phyloP scores from a whole-genome alignment of 495 filamentous ascomycete species.

The Geoglossum glabrum region DNA sequence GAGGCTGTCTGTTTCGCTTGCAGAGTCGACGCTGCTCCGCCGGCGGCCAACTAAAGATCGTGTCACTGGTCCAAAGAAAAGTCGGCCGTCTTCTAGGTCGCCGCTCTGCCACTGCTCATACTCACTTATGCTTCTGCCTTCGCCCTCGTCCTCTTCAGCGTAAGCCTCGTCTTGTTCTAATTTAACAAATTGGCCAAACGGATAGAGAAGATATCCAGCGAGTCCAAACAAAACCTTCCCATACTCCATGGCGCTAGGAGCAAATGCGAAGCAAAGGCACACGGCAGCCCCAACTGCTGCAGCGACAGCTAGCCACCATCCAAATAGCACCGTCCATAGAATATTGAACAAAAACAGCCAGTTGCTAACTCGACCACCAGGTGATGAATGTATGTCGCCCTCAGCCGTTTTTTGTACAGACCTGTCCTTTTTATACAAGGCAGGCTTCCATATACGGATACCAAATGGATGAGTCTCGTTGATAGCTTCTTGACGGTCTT shows the following conservation, averaged over 20 bases:
- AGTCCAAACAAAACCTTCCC: conserved; percentile 70
- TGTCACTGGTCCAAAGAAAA: conserved; percentile 80
- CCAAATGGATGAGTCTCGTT: conserved; percentile 98
- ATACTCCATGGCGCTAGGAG: conserved; percentile 66
- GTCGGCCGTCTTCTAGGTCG: conserved; percentile 80
- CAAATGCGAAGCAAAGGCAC: conserved; percentile 64
- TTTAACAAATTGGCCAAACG: conserved; percentile 88
- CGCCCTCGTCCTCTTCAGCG: conserved; percentile 89
- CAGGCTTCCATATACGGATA: conserved; percentile 97
- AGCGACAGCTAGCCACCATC: conserved; percentile 87
- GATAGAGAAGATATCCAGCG: conserved; percentile 75
- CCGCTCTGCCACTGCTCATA: conserved; percentile 99
- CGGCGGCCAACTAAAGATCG: conserved; percentile 77
- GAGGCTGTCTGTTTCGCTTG: conserved; percentile 74
- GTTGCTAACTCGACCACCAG: conserved; percentile 66
- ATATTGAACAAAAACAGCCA: conserved; percentile 75
- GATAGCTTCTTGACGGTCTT: conserved; percentile 93
- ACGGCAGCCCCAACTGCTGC: conserved; percentile 49
- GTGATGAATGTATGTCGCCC: conserved; percentile 90
- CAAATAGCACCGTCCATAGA: conserved; percentile 79
- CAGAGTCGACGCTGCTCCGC: conserved; percentile 71
- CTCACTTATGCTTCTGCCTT: conserved; percentile 96
- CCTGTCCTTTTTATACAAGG: conserved; percentile 89
- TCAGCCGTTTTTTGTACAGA: conserved; percentile 94
- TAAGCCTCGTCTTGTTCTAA: conserved; percentile 88